Percentiles rank a stretch among this genome's conserved stretches.
These are phyloP conservation scores for Penicillium olsonii DNA, from an alignment of 2,329 filamentous ascomycete species.

Conservation along the genomic window DNA sequence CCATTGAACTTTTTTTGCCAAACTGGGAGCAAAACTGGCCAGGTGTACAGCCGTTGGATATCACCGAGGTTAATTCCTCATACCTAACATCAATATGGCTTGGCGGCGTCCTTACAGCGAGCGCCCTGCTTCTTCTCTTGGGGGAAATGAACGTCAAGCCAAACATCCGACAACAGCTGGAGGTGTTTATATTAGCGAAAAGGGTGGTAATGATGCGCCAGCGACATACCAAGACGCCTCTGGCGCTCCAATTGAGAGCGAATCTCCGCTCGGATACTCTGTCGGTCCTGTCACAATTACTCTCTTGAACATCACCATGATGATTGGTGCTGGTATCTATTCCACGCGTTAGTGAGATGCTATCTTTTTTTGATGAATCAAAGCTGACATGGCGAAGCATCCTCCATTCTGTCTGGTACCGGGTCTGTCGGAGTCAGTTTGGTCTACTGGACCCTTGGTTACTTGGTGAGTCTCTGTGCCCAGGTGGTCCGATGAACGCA, in stretches of 20 bases:
- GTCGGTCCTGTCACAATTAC: constrained; percentile 60
- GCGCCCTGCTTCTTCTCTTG: not conserved
- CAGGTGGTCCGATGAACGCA: constrained; percentile 32
- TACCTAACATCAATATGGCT: not conserved
- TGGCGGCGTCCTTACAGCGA: not conserved
- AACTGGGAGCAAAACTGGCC: no score
- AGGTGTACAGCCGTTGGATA: no score
- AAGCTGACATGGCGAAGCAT: constrained; percentile 44
- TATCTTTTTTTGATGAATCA: not conserved
- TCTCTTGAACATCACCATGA: constrained; percentile 62
- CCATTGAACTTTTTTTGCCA: no score
- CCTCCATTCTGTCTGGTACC: constrained; percentile 57
- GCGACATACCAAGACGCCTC: constrained; percentile 61
- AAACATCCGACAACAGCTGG: not conserved
- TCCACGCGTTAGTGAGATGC: constrained; percentile 57
- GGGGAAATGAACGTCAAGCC: not conserved
- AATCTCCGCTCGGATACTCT: constrained; percentile 60
- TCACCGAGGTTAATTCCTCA: not conserved
- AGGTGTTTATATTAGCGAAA: constrained; percentile 1
- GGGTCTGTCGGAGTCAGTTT: constrained; percentile 64
- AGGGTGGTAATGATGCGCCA: constrained; percentile 48
- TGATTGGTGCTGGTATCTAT: constrained; percentile 64
- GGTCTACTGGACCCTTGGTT: constrained; percentile 65
- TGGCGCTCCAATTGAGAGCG: constrained; percentile 61
- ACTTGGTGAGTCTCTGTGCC: constrained; percentile 56